Conservation (phyloP, 306 rosid species). For the Lathyrus aphaca region DNA sequence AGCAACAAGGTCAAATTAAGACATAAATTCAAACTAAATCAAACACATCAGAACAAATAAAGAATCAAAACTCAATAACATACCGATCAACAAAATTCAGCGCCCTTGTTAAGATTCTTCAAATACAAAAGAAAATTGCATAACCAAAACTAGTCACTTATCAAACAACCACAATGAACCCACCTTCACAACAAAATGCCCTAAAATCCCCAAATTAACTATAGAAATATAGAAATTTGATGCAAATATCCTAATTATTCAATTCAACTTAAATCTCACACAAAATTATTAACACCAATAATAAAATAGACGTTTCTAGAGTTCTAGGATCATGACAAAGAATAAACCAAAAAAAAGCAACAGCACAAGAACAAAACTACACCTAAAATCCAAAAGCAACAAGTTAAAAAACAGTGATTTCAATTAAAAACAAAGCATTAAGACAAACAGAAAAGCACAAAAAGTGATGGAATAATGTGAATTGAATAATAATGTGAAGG, state of each 20-base stretch:
- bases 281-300: background rate
- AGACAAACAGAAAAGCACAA: conserved; percentile 1
- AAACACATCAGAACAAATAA: background rate
- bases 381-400: background rate
- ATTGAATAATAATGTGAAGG: background rate
- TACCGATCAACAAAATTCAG: background rate
- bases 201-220: background rate
- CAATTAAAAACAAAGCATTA: conserved; percentile 6
- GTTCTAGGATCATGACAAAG: background rate
- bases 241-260: background rate
- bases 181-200: conserved; percentile 1
- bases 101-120: background rate
- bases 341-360: background rate
- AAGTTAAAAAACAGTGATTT: background rate
- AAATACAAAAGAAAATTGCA: too few relatives aligned
- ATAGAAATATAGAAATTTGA: conserved; percentile 5
- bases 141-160: too few relatives aligned
- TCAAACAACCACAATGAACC: background rate
- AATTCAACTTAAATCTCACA: conserved; percentile 3
- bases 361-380: conserved; percentile 11
- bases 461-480: background rate
- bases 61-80: background rate
- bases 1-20: background rate
- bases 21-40: background rate
- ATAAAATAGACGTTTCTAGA: background rate